Evolutionary conservation across 2,329 filamentous ascomycete genomes (phyloP).

Genomic region (Calonectria montana): DNA sequence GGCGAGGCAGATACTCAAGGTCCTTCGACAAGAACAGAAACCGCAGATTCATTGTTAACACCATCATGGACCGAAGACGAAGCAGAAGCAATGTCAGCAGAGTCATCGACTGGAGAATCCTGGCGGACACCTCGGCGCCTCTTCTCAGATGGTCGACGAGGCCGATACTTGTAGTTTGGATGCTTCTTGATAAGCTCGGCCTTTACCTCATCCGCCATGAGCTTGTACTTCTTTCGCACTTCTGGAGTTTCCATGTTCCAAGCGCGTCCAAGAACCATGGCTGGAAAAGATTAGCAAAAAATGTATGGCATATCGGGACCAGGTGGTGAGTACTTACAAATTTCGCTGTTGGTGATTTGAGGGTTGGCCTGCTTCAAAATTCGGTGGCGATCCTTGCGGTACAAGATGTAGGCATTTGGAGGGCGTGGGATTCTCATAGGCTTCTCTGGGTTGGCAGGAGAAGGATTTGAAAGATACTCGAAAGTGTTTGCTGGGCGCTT

Average conservation of each 20-base stretch:
- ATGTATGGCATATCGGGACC: background rate
- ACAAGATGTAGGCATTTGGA: slow-evolving; percentile 56
- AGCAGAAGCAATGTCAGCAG: background rate
- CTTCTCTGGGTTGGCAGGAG: background rate
- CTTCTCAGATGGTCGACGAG: slow-evolving; percentile 47
- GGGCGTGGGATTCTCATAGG: slow-evolving; percentile 49
- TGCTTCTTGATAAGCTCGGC: slow-evolving; percentile 43
- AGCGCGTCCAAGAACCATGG: slow-evolving; percentile 49
- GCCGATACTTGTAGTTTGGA: slow-evolving; percentile 54
- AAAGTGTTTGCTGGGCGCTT: background rate
- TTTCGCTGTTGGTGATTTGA: slow-evolving; percentile 54
- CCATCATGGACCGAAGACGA: background rate
- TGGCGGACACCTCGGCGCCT: slow-evolving; percentile 25
- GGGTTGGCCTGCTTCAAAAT: slow-evolving; percentile 48
- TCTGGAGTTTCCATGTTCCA: slow-evolving; percentile 50
- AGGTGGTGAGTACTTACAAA: slow-evolving; percentile 50
- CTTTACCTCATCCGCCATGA: slow-evolving; percentile 46
- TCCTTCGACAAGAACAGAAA: background rate
- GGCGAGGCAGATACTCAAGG: background rate
- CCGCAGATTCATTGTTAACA: background rate
- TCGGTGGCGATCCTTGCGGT: slow-evolving; percentile 53
- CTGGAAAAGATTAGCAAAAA: slow-evolving; percentile 36
- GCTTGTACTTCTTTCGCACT: slow-evolving; percentile 46
- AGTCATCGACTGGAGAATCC: background rate
- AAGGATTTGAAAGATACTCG: background rate